Percentiles rank a stretch among this genome's conserved stretches.
Conservation (phyloP, 2,329 filamentous ascomycete species). For the Delphinella strobiligena region DNA sequence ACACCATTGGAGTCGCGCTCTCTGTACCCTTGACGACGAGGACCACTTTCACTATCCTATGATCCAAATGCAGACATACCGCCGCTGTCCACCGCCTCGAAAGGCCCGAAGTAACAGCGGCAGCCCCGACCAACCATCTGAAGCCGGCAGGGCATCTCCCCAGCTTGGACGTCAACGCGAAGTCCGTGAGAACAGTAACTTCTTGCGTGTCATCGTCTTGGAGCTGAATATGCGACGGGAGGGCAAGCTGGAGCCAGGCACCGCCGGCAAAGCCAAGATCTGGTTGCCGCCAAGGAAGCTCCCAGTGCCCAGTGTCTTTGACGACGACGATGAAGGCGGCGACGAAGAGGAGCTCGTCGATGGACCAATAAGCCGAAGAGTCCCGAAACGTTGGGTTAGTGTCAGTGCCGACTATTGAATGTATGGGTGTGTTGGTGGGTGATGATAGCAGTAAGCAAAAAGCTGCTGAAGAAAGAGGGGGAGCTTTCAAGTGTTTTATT, state of each 20-base stretch:
- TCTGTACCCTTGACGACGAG: constrained; percentile 19
- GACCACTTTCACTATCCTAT: too few species aligned
- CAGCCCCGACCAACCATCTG: constrained; percentile 27
- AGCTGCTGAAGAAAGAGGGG: too few species aligned
- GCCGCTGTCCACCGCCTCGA: neutral
- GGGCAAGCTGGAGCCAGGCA: constrained; percentile 47
- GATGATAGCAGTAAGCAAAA: too few species aligned
- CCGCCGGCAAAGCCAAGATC: constrained; percentile 43
- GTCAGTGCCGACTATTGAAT: neutral
- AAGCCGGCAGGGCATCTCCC: constrained; percentile 27
- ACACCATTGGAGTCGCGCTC: constrained; percentile 22
- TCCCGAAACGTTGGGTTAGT: constrained; percentile 5
- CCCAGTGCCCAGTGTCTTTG: constrained; percentile 2
- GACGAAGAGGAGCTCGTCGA: neutral
- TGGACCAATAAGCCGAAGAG: neutral
- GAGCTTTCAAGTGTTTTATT: too few species aligned
- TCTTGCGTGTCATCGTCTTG: constrained; percentile 50
- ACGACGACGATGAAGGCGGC: constrained; percentile 3
- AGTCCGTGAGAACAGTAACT: constrained; percentile 51
- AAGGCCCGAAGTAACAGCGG: constrained; percentile 10
- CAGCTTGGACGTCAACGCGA: constrained; percentile 44
- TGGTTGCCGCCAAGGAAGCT: constrained; percentile 47
- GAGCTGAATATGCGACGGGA: constrained; percentile 57
- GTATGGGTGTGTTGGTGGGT: neutral
- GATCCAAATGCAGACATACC: constrained; percentile 52